These are phyloP conservation scores for Endothia cerciana DNA, from an alignment of 2,329 filamentous ascomycete species.

Conservation along the genomic window DNA sequence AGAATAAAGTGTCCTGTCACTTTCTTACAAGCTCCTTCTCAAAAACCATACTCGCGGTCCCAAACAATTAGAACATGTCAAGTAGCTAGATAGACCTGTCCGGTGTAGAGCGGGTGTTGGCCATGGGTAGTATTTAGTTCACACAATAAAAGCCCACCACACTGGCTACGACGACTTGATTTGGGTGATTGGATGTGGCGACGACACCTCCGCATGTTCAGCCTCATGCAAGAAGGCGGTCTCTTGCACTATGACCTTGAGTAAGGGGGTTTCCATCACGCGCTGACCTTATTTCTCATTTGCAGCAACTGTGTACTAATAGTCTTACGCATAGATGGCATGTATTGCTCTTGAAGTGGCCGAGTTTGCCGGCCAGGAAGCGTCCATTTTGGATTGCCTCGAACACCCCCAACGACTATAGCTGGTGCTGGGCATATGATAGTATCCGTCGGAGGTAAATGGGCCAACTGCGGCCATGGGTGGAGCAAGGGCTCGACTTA, in stretches of 20 bases:
- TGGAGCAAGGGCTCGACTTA: too few relatives aligned
- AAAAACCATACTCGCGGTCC: background rate
- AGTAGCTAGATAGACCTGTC: background rate
- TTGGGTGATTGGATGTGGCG: background rate
- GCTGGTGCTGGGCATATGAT: too few relatives aligned
- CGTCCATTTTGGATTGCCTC: too few relatives aligned
- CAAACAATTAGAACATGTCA: background rate
- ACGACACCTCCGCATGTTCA: background rate
- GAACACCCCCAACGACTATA: too few relatives aligned
- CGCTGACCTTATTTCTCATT: background rate
- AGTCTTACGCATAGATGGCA: too few relatives aligned
- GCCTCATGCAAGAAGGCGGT: conserved; percentile 4
- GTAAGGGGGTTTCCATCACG: too few relatives aligned
- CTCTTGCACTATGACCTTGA: background rate
- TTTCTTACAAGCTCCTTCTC: background rate
- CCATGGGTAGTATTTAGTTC: background rate
- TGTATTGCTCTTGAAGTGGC: too few relatives aligned
- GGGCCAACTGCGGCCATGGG: too few relatives aligned
- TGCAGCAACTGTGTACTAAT: background rate
- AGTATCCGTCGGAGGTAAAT: too few relatives aligned
- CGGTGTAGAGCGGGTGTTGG: background rate
- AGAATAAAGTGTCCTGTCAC: background rate
- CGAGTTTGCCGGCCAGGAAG: too few relatives aligned
- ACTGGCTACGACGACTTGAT: background rate
- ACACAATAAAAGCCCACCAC: background rate